These are phyloP conservation scores for Brassica cretica DNA, from an alignment of 345 rosid species.

Conservation along the genomic window DNA sequence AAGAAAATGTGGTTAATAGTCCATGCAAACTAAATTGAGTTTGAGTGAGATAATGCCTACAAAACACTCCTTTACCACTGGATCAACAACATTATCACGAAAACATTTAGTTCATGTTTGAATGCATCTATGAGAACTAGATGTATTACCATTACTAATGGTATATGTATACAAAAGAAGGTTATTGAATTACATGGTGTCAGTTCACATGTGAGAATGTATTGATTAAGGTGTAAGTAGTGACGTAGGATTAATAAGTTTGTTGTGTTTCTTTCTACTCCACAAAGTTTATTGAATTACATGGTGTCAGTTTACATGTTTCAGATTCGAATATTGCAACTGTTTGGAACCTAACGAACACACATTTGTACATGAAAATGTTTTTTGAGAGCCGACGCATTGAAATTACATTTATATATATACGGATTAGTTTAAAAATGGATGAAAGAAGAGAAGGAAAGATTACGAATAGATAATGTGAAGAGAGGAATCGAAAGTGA, in stretches of 20 bases:
- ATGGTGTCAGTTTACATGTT: neutral
- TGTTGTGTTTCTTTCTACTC: neutral
- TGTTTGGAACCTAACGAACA: constrained; percentile 1
- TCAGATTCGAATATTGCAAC: neutral
- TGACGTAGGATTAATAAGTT: neutral
- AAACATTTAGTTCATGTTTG: neutral
- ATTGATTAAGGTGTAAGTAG: neutral
- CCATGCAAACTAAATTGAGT: too few relatives aligned
- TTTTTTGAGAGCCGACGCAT: neutral
- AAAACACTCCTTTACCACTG: too few relatives aligned
- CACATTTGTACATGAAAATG: neutral
- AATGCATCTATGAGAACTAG: neutral
- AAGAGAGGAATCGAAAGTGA: constrained; percentile 37
- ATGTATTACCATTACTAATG: neutral
- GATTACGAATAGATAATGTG: constrained; percentile 16
- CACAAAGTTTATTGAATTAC: neutral
- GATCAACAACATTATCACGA: neutral
- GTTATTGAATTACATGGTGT: neutral
- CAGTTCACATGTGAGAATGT: neutral
- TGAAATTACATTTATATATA: neutral
- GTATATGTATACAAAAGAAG: neutral
- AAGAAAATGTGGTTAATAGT: too few relatives aligned
- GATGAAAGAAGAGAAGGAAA: neutral
- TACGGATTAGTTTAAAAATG: neutral
- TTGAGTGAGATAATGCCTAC: too few relatives aligned